Evolutionary conservation across 2,329 filamentous ascomycete genomes (phyloP).

Genomic region (Aspergillus vadensis): DNA sequence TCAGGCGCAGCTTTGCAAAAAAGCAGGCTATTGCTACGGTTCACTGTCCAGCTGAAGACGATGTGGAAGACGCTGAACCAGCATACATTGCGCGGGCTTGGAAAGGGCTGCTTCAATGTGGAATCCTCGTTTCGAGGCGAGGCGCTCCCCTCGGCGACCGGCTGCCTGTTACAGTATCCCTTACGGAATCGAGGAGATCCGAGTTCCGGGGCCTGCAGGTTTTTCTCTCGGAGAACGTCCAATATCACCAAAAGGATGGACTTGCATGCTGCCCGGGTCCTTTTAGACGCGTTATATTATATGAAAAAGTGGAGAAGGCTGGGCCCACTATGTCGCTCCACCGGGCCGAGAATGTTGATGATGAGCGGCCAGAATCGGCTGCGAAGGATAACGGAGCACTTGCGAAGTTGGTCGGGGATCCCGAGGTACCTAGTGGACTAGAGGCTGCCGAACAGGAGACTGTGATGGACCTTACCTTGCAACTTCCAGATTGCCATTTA

Average conservation of each 20-base stretch:
- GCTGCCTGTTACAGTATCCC: slow-evolving; percentile 13
- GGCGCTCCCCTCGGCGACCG: slow-evolving; percentile 15
- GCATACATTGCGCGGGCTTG: slow-evolving; percentile 13
- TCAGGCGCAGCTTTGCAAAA: slow-evolving; percentile 3
- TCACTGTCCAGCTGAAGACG: slow-evolving; percentile 18
- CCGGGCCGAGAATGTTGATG: slow-evolving; percentile 2
- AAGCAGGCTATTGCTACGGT: slow-evolving; percentile 13
- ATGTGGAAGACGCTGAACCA: slow-evolving; percentile 18
- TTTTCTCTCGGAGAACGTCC: slow-evolving; percentile 18
- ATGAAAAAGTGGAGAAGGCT: slow-evolving; percentile 10
- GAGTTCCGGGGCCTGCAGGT: slow-evolving; percentile 15
- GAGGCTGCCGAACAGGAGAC: slow-evolving; percentile 4
- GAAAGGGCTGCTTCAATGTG: slow-evolving; percentile 12
- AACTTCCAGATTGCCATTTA: slow-evolving; percentile 13
- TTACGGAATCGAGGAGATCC: slow-evolving; percentile 11
- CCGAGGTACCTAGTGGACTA: slow-evolving; percentile 1
- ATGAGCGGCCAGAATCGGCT: slow-evolving; percentile 5
- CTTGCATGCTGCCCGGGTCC: slow-evolving; percentile 14
- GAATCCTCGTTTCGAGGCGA: slow-evolving; percentile 13
- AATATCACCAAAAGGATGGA: slow-evolving; percentile 16
- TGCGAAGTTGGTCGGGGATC: slow-evolving; percentile 4
- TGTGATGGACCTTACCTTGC: slow-evolving; percentile 13
- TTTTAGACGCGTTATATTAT: slow-evolving; percentile 14
- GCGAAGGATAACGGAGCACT: not conserved
- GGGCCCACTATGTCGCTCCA: slow-evolving; percentile 1